Evolutionary conservation across 140 eudicot genomes (phyloP).

Genomic region (Erigeron philadelphicus): DNA sequence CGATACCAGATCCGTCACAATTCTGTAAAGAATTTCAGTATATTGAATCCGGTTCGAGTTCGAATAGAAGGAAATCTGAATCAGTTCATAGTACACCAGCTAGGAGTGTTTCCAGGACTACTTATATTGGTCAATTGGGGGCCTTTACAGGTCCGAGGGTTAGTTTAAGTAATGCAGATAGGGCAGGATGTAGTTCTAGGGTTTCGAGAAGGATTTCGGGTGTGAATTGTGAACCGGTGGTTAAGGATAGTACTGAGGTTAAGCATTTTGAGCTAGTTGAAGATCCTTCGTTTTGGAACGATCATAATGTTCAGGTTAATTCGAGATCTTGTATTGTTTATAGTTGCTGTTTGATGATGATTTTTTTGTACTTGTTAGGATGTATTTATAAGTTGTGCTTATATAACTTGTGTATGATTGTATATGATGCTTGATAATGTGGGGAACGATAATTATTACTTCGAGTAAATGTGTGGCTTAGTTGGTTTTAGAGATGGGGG

Average conservation of each 20-base stretch:
- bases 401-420: too few species aligned
- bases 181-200: slow-evolving; percentile 47
- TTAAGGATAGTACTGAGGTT: slow-evolving; percentile 31
- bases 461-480: too few species aligned
- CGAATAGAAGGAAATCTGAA: slow-evolving; percentile 31
- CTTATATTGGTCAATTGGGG: slow-evolving; percentile 36
- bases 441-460: too few species aligned
- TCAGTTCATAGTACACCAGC: slow-evolving; percentile 60
- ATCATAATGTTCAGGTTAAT: slow-evolving; percentile 86
- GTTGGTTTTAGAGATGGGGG: too few species aligned
- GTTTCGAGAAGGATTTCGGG: slow-evolving; percentile 43
- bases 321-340: too few species aligned
- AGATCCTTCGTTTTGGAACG: slow-evolving; percentile 73
- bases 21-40: slow-evolving; percentile 25
- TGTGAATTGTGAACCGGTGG: slow-evolving; percentile 30
- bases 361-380: neutral
- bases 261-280: slow-evolving; percentile 64
- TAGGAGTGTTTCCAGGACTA: slow-evolving; percentile 37
- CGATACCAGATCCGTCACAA: slow-evolving; percentile 69
- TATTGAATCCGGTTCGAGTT: slow-evolving; percentile 25
- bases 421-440: too few species aligned
- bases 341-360: too few species aligned
- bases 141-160: slow-evolving; percentile 40
- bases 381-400: neutral
- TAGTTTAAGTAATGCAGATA: slow-evolving; percentile 37